Percentiles rank a stretch among this genome's conserved stretches.
Evolutionary conservation across 176 grass and related monocot genomes (phyloP).

Genomic region (Zea luxurians): DNA sequence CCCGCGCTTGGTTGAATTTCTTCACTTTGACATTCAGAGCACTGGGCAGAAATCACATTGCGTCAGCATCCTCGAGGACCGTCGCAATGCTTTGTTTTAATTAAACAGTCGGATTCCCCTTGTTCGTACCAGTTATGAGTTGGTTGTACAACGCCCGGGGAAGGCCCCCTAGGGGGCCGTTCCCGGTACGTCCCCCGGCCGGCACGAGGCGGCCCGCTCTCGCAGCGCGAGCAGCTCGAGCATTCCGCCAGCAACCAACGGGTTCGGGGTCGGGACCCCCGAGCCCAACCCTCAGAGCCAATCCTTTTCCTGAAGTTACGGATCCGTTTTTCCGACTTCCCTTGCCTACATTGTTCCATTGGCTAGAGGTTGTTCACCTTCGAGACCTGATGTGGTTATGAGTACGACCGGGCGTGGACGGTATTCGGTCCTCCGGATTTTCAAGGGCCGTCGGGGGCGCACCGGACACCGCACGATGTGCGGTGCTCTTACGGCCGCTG

Average conservation of each 20-base stretch:
- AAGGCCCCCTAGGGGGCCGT: background rate
- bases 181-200: too few relatives aligned
- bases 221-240: too few relatives aligned
- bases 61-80: slow-evolving; percentile 58
- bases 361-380: slow-evolving; percentile 7
- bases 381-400: background rate
- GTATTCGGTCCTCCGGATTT: slow-evolving; percentile 36
- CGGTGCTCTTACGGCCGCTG: too few relatives aligned
- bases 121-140: slow-evolving; percentile 69
- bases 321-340: too few relatives aligned
- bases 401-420: slow-evolving; percentile 40
- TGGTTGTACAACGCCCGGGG: slow-evolving; percentile 51
- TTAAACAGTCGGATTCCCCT: slow-evolving; percentile 78
- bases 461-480: background rate
- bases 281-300: too few relatives aligned
- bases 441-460: slow-evolving; percentile 42
- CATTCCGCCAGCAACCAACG: too few relatives aligned
- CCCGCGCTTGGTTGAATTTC: slow-evolving; percentile 77
- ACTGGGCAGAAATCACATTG: slow-evolving; percentile 76
- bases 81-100: slow-evolving; percentile 79
- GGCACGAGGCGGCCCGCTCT: too few relatives aligned
- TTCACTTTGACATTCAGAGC: slow-evolving; percentile 87
- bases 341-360: too few relatives aligned
- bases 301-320: too few relatives aligned
- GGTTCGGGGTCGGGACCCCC: too few relatives aligned